phyloP scores from a whole-genome alignment of 2,329 filamentous ascomycete species.

The Sporothrix euskadiensis region DNA sequence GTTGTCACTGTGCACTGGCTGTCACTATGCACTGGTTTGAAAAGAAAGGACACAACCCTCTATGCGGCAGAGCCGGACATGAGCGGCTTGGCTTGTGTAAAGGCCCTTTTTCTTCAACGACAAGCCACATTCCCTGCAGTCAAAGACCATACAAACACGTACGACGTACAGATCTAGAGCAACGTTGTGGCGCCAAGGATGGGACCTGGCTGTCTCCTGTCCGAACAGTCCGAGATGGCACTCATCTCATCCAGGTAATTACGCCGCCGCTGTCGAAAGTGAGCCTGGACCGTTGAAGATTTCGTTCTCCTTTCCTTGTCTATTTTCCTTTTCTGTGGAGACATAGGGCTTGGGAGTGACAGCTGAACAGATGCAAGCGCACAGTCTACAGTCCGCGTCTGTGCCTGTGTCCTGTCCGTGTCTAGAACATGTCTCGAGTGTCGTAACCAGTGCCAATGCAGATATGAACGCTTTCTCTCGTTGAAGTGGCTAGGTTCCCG shows the following conservation, averaged over 20 bases:
- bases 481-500: not conserved
- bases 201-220: not conserved
- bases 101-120: not conserved
- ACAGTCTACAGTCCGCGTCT: not conserved
- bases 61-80: not conserved
- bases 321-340: not conserved
- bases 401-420: too few species aligned
- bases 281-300: not conserved
- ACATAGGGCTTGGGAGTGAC: not conserved
- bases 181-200: not conserved
- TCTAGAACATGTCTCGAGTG: constrained; percentile 6
- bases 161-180: not conserved
- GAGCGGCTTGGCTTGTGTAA: not conserved
- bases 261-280: not conserved
- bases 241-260: not conserved
- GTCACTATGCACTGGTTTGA: too few species aligned
- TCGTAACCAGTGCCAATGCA: not conserved
- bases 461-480: not conserved
- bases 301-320: too few species aligned
- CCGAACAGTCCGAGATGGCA: not conserved
- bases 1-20: too few species aligned
- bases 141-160: not conserved
- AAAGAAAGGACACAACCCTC: constrained; percentile 2
- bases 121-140: not conserved
- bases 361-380: not conserved